phyloP scores from a whole-genome alignment of 2,329 filamentous ascomycete genomes.

The Stagonosporopsis tanaceti region DNA sequence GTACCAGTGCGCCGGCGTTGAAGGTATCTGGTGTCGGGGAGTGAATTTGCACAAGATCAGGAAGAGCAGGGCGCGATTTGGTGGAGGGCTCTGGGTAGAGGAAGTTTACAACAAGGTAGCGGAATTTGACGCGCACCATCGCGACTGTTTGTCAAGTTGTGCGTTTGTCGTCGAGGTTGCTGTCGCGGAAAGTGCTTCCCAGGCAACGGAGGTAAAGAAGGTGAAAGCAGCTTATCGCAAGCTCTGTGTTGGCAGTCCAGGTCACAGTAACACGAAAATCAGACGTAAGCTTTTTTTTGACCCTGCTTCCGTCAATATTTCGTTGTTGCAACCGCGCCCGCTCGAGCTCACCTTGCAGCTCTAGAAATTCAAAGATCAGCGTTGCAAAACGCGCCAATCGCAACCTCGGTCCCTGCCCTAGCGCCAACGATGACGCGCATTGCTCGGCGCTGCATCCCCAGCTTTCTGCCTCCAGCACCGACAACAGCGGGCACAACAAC shows the following conservation, averaged over 20 bases:
- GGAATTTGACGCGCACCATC: slow-evolving; percentile 97
- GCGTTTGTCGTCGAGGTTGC: not conserved
- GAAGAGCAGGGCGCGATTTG: slow-evolving; percentile 53
- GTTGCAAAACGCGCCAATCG: slow-evolving; percentile 12
- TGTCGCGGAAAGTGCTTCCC: not conserved
- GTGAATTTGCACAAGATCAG: slow-evolving; percentile 74
- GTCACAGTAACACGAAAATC: not conserved
- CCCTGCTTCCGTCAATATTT: not conserved
- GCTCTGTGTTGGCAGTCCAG: not conserved
- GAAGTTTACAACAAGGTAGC: slow-evolving; percentile 94
- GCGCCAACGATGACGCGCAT: slow-evolving; percentile 36
- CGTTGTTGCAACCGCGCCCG: not conserved
- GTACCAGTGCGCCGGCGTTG: slow-evolving; percentile 70
- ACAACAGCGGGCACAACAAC: slow-evolving; percentile 13
- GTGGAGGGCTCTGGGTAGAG: slow-evolving; percentile 74
- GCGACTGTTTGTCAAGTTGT: not conserved
- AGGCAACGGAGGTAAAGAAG: not conserved
- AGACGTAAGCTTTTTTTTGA: not conserved
- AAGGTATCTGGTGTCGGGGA: slow-evolving; percentile 79
- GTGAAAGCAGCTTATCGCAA: slow-evolving; percentile 2
- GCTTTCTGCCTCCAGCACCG: slow-evolving; percentile 28
- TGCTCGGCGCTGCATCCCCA: slow-evolving; percentile 33
- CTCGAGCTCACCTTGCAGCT: not conserved
- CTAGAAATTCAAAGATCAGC: slow-evolving; percentile 17
- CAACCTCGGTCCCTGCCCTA: slow-evolving; percentile 12